Evolutionary conservation across 768 basidiomycete species (phyloP).

Genomic region (Serendipita vermifera): DNA sequence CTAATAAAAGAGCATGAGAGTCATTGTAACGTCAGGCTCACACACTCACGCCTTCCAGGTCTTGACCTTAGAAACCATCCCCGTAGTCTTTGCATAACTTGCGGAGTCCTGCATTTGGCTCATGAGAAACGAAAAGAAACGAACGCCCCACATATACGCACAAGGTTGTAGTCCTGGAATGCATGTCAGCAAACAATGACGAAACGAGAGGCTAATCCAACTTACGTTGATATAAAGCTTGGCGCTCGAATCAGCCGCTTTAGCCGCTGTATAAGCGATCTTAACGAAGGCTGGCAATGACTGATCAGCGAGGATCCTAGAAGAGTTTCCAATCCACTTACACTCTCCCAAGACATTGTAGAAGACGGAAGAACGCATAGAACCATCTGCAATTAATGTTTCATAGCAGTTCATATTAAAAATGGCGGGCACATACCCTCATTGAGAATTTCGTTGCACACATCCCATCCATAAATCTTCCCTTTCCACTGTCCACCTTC

Average conservation of each 20-base stretch:
- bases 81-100: conserved; percentile 31
- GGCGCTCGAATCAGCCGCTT: conserved; percentile 35
- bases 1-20: too few species aligned
- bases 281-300: conserved; percentile 30
- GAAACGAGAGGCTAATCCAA: conserved; percentile 15
- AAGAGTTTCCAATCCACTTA: background rate
- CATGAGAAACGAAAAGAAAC: too few species aligned
- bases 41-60: background rate
- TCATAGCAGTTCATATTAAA: background rate
- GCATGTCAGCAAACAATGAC: background rate
- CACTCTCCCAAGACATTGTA: conserved; percentile 34
- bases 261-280: conserved; percentile 39
- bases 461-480: conserved; percentile 3
- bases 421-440: conserved; percentile 19
- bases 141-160: too few species aligned
- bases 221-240: conserved; percentile 23
- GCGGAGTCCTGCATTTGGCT: too few species aligned
- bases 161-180: conserved; percentile 26
- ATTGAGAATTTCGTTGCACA: conserved; percentile 34
- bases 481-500: background rate
- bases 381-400: conserved; percentile 24
- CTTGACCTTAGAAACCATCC: conserved; percentile 22
- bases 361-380: conserved; percentile 32
- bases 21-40: too few species aligned
- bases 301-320: background rate